A percentile compares a stretch with the other conserved stretches of the same genome.
Conservation (phyloP, 1,284 basidiomycete species). For the Apiotrichum mycotoxinovorans region DNA sequence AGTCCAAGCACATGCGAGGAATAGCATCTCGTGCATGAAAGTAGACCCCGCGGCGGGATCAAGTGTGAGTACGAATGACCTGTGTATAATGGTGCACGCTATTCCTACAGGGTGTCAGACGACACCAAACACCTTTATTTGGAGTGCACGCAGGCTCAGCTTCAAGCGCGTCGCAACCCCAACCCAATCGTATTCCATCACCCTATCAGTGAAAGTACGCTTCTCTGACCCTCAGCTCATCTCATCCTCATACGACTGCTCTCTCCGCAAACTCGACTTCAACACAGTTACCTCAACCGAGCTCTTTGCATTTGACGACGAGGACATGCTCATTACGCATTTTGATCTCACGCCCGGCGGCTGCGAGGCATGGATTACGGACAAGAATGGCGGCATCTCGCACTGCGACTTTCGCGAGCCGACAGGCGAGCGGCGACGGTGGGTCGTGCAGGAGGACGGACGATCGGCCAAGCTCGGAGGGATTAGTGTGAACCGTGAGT, state of each 20-base stretch:
- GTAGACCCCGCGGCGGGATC: constrained; percentile 45
- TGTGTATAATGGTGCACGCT: no score
- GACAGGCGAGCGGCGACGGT: constrained; percentile 32
- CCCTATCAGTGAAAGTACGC: no score
- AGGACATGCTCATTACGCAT: constrained; percentile 50
- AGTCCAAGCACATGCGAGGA: constrained; percentile 48
- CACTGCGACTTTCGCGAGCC: constrained; percentile 50
- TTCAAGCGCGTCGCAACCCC: no score
- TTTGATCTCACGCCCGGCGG: constrained; percentile 52
- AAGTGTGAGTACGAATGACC: constrained; percentile 34
- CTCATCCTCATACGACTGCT: constrained; percentile 52
- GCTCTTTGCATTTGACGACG: constrained; percentile 48
- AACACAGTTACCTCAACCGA: constrained; percentile 46
- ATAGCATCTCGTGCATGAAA: constrained; percentile 48
- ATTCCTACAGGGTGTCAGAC: no score
- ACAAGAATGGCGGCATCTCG: constrained; percentile 52
- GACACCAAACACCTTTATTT: no score
- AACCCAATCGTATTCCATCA: no score
- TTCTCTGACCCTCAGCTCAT: constrained; percentile 41
- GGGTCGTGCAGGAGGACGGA: constrained; percentile 42
- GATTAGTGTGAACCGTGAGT: constrained; percentile 49
- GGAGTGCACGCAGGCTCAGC: not conserved
- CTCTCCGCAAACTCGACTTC: constrained; percentile 50
- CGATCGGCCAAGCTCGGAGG: constrained; percentile 48
- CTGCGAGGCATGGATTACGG: constrained; percentile 49